Conservation (phyloP, 192 early-diverging fungal species). For the Funneliformis geosporum region DNA sequence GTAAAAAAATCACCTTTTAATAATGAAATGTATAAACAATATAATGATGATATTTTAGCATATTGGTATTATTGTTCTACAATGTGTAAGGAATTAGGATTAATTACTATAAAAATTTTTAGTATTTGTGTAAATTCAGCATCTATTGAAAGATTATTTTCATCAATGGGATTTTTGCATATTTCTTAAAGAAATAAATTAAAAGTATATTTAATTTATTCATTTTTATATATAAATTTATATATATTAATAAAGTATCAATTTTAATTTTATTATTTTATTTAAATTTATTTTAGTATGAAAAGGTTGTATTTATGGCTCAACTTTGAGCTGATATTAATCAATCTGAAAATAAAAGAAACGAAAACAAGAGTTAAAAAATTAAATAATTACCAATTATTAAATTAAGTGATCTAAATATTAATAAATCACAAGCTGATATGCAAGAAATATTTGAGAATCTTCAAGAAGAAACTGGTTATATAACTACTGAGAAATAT, state of each 20-base stretch:
- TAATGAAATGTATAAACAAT: slow-evolving; percentile 2
- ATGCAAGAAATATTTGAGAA: not conserved
- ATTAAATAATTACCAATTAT: not conserved
- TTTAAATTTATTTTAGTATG: not conserved
- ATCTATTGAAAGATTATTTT: slow-evolving; percentile 4
- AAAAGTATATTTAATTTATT: not conserved
- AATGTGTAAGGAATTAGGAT: slow-evolving; percentile 10
- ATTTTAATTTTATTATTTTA: too few species aligned
- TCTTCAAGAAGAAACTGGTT: not conserved
- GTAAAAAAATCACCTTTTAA: slow-evolving; percentile 22
- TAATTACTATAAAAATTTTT: slow-evolving; percentile 1
- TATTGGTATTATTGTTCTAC: slow-evolving; percentile 5
- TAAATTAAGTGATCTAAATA: not conserved
- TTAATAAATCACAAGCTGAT: too few species aligned
- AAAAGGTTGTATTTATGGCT: not conserved
- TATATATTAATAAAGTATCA: too few species aligned
- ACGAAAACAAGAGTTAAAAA: not conserved
- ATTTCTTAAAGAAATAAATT: not conserved
- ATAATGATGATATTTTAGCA: not conserved
- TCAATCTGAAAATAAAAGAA: not conserved
- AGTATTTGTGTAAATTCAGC: slow-evolving; percentile 32
- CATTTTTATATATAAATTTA: not conserved
- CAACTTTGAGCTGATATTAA: not conserved
- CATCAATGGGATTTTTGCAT: not conserved
- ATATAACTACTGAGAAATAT: not conserved